Evolutionary conservation across 192 early-diverging fungal genomes (phyloP), one percentile per base, ranked within the genome.

Genomic region (Backusella macrospora): DNA sequence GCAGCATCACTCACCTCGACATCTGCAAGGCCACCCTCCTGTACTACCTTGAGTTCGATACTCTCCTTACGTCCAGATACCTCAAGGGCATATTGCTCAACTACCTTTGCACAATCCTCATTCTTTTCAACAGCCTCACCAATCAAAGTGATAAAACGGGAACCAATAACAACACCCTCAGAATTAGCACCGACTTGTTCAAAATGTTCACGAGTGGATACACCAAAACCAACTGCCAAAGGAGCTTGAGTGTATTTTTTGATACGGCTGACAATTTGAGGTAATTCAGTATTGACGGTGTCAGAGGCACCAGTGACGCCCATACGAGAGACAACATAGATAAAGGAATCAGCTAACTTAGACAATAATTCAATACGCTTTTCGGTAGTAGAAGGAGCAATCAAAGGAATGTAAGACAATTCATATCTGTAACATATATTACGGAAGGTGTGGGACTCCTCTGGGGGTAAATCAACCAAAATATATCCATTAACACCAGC

Each of bases 181-280:
- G 96, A 93, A 71, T 95, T 88, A 18, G 83, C 79, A 18, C 91
- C 95, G n/a, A 98, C 95, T 38, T 90, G 80, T 45, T 81, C 65
- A 76, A 97, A 99, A 69, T 99, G 97, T 74, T 96, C 92, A 43
- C 90, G 84, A 16, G 87, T 97, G 49, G 91, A 87, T 18, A 99
- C 96, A 77, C 98, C 97, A 83, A 99, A 99, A 48, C 98, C 98
- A 37, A 99, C 98, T 13, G 97, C 98, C 38, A 99, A 85, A 5
- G 96, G 94, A 18, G 94, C 52, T 21, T 86, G 70, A 6, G 96
- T 98, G 79, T 94, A 82, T 68, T 92, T 87, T 42, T 92, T 89
- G 76, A 99, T 91, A 34, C 92, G 89, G 1, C 77, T 76, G n/a
- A 99, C 77, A 66, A 98, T 81, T 3, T 84, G 73, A 14, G 91